These are phyloP conservation scores for Blastomyces parvus DNA, from an alignment of 2,329 filamentous ascomycete genomes.

Conservation along the genomic window DNA sequence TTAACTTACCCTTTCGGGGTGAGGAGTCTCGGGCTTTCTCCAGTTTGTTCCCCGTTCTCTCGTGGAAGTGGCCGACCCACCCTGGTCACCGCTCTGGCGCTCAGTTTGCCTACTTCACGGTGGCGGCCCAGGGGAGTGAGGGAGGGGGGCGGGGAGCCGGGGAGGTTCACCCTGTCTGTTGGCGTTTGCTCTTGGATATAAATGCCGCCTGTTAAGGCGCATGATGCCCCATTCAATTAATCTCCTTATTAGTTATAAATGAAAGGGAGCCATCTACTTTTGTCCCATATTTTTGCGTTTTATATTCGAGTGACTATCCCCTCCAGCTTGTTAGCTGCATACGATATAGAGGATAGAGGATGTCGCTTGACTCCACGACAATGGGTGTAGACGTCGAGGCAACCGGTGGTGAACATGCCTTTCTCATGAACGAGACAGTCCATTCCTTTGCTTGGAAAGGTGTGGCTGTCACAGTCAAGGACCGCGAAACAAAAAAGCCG, in stretches of 20 bases:
- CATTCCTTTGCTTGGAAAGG: conserved; percentile 56
- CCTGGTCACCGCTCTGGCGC: too few relatives aligned
- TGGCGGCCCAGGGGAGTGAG: too few relatives aligned
- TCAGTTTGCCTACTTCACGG: too few relatives aligned
- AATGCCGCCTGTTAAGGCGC: not conserved
- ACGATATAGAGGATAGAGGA: not conserved
- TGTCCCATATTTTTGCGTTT: not conserved
- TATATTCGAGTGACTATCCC: too few relatives aligned
- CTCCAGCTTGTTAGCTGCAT: too few relatives aligned
- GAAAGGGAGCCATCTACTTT: not conserved
- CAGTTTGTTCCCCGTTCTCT: too few relatives aligned
- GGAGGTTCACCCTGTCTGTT: too few relatives aligned
- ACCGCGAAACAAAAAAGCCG: conserved; percentile 54
- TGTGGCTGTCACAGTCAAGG: conserved; percentile 62
- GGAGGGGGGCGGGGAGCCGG: too few relatives aligned
- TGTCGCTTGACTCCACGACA: not conserved
- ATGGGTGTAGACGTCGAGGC: conserved; percentile 23
- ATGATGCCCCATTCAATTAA: not conserved
- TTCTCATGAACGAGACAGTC: conserved; percentile 51
- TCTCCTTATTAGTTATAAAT: not conserved
- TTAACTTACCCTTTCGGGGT: too few relatives aligned
- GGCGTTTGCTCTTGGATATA: not conserved
- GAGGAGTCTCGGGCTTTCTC: too few relatives aligned
- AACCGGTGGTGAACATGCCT: conserved; percentile 20
- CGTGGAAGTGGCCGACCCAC: too few relatives aligned